phyloP scores from a whole-genome alignment of 371 early-diverging fungal species.

The Mucor saturninus region DNA sequence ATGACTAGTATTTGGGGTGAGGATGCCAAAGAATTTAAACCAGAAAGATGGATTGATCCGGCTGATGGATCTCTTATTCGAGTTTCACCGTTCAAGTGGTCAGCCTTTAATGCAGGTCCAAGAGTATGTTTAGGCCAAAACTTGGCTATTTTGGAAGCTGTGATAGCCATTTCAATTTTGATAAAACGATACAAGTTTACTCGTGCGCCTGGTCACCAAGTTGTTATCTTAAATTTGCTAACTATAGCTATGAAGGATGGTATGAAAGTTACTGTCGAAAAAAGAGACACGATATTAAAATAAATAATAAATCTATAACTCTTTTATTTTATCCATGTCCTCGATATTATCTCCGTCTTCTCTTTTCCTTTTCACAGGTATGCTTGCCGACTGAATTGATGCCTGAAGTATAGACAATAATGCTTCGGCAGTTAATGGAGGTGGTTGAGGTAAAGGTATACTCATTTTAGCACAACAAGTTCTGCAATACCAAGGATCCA shows the following conservation, averaged over 20 bases:
- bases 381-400: not conserved
- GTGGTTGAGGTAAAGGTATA: conserved; percentile 31
- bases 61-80: conserved; percentile 28
- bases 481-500: conserved; percentile 58
- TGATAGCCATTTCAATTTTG: conserved; percentile 41
- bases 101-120: conserved; percentile 67
- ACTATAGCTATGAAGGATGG: conserved; percentile 60
- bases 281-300: conserved; percentile 7
- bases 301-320: not conserved
- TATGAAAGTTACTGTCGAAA: conserved; percentile 42
- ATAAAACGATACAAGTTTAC: conserved; percentile 47
- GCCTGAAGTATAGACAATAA: not conserved
- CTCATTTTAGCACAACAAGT: conserved; percentile 33
- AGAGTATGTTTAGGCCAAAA: conserved; percentile 66
- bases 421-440: not conserved
- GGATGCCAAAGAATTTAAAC: conserved; percentile 58
- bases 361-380: not conserved
- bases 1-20: conserved; percentile 62
- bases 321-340: not conserved
- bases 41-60: conserved; percentile 58
- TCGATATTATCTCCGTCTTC: not conserved
- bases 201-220: conserved; percentile 41
- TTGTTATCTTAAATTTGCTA: conserved; percentile 39
- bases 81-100: conserved; percentile 35
- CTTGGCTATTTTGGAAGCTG: conserved; percentile 47